Evolutionary conservation across 805 yeast species (phyloP).

Genomic region (Saccharomycopsis synnaedendra): DNA sequence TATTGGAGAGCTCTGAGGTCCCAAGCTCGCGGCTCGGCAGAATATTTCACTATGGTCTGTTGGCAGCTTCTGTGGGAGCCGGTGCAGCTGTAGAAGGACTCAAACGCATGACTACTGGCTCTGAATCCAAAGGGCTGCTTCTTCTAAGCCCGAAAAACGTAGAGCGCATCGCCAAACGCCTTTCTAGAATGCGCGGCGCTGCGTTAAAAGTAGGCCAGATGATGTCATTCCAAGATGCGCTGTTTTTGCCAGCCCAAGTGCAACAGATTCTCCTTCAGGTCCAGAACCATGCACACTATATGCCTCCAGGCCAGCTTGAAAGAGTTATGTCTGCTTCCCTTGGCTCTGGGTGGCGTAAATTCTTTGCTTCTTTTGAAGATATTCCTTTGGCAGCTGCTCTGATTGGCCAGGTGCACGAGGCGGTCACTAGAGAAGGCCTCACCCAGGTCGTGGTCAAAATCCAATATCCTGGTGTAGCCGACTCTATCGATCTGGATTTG

Average conservation of each 20-base stretch:
- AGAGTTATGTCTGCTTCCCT: conserved; percentile 60
- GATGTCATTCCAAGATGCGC: conserved; percentile 87
- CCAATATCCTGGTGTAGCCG: conserved; percentile 94
- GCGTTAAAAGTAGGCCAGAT: conserved; percentile 96
- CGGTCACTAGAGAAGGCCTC: conserved; percentile 52
- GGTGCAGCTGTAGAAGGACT: conserved; percentile 75
- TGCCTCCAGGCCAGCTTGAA: conserved; percentile 89
- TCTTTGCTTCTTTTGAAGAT: conserved; percentile 67
- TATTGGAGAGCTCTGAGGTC: conserved; percentile 53
- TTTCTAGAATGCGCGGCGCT: conserved; percentile 96
- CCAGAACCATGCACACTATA: conserved; percentile 90
- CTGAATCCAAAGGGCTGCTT: conserved; percentile 34
- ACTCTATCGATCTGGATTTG: conserved; percentile 87
- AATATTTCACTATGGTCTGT: conserved; percentile 81
- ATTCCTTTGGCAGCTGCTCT: conserved; percentile 95
- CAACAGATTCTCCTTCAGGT: conserved; percentile 73
- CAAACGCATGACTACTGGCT: conserved; percentile 50
- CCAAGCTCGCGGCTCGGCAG: conserved; percentile 85
- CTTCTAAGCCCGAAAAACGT: conserved; percentile 74
- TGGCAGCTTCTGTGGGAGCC: conserved; percentile 85
- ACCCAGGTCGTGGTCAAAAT: conserved; percentile 81
- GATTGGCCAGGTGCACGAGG: conserved; percentile 92
- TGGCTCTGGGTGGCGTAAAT: conserved; percentile 70
- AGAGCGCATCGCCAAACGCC: conserved; percentile 77
- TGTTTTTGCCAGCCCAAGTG: conserved; percentile 74